Evolutionary conservation across 148 eudicot species (phyloP), one percentile per base, ranked within the genome.

Genomic region (Rhododendron williamsianum): DNA sequence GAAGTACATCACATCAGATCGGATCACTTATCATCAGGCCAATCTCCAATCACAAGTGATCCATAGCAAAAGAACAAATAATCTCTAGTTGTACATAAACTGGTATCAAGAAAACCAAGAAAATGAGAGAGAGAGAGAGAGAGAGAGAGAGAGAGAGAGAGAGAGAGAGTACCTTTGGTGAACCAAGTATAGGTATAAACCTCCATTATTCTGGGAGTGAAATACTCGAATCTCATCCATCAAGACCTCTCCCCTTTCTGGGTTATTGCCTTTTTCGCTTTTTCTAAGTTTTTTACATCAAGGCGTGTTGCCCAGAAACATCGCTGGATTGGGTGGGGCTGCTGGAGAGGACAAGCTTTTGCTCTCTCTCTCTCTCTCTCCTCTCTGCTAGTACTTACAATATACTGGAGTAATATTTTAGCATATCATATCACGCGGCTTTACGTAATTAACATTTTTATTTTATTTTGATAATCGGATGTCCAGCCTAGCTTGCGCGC

Each of bases 401-500:
- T 45, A 7, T 45, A 1, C 52, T 49, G 52, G 52, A 49, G 52
- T 49, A 6, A 6, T 65, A 65, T 25, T 65, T 65, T 65, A 25
- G 72, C 7, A 65, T 65, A 65, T 65, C 30, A 25, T 65, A n/a
- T n/a, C 33, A 65, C 72, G 72, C 33, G 33, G 72, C 72, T 65
- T 65, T 65, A 65, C 33, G 30, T 25, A 41, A 46, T 54, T 11
- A 54, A 54, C 60, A 54, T 15, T 54, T 16, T 15, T 54, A 51
- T 46, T 46, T 46, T 8, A 46, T 46, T 41, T 41, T 41, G 43
- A 41, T 41, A 41, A 41, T 5, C 6, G 1, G 0, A 41, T 41
- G 0, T 41, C 0, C 43, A 0, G 6, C 0, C 1, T 5, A 41
- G 0, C 7, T 41, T 4, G 5, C 41, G 6, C 5, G 6, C 6